Base-by-base conservation (phyloP, 202 grass and related monocot species). In the Setaria italica region DNA sequence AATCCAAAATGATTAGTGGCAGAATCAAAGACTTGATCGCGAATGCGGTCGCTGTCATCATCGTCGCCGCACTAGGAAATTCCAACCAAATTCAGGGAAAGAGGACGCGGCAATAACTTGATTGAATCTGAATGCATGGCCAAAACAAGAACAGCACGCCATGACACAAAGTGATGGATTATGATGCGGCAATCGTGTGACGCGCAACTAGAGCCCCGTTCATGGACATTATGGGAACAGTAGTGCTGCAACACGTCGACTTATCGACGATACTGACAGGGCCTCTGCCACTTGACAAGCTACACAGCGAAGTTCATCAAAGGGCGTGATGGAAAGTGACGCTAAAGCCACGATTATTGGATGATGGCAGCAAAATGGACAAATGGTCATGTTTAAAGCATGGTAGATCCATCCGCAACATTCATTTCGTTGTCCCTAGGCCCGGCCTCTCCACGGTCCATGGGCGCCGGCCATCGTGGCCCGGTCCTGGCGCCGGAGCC, bases 401-500 rank as follows among this genome's bases (percentile, higher is more conserved):
- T 58, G n/a, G 3, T 62, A 4, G 15, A 67, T 74, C 62, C 15
- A 82, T 48, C 39, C 13, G 55, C 42, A 11, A 33, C 21, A 58
- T 62, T 60, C 82, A 62, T 63, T 50, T 76, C 13, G 48, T 19
- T 32, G 58, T 62, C 6, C 63, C 33, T 4, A 59, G 33, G 7
- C 2, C 66, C 62, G 15, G 1, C 59, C 78, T 13, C 62, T 73
- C 68, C 17, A 62, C 11, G 70, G 69, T 70, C 76, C 76, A 20
- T 74, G 82, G 74, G 80, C 50, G 72, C 58, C n/a, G 21, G 78
- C 45, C 64, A 87, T 85, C 76, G 63, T 58, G 50, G 77, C 77
- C 69, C 54, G 89, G 65, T 89, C 89, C 33, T 89, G 57, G 50
- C 86, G 66, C 80, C 89, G 74, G 21, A 87, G 76, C 80, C 70